Evolutionary conservation across 768 basidiomycete species (phyloP).

Genomic region (Boletus coccyginus): DNA sequence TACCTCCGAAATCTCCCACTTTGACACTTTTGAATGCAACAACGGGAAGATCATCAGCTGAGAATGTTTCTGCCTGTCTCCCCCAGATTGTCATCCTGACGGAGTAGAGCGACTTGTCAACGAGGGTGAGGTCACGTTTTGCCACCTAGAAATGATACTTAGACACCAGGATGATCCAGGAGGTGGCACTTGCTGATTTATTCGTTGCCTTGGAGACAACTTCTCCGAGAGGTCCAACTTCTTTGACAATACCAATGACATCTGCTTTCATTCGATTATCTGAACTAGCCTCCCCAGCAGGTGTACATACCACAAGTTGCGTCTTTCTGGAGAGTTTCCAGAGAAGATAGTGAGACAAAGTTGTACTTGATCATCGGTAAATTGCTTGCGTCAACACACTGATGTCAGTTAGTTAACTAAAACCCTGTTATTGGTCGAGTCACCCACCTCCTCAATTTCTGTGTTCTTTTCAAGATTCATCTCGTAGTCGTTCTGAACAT

Average conservation of each 20-base stretch:
- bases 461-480: constrained; percentile 81
- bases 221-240: constrained; percentile 62
- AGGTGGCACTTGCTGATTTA: constrained; percentile 43
- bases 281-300: background rate
- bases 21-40: constrained; percentile 93
- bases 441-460: constrained; percentile 76
- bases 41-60: constrained; percentile 58
- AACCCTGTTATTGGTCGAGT: background rate
- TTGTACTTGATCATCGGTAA: constrained; percentile 83
- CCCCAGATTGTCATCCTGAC: constrained; percentile 94
- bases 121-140: constrained; percentile 88
- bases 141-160: constrained; percentile 49
- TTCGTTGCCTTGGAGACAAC: constrained; percentile 73
- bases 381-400: constrained; percentile 79
- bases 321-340: constrained; percentile 72
- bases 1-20: constrained; percentile 89
- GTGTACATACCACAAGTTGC: constrained; percentile 67
- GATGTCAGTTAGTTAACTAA: constrained; percentile 4
- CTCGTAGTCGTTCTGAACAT: constrained; percentile 90
- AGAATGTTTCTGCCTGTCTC: constrained; percentile 84
- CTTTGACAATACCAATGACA: constrained; percentile 84
- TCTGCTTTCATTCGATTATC: constrained; percentile 44
- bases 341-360: constrained; percentile 63
- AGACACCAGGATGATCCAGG: constrained; percentile 1
- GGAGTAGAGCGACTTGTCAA: constrained; percentile 76